phyloP scores from a whole-genome alignment of 192 early-diverging fungal species.

The Martensiomyces pterosporus region DNA sequence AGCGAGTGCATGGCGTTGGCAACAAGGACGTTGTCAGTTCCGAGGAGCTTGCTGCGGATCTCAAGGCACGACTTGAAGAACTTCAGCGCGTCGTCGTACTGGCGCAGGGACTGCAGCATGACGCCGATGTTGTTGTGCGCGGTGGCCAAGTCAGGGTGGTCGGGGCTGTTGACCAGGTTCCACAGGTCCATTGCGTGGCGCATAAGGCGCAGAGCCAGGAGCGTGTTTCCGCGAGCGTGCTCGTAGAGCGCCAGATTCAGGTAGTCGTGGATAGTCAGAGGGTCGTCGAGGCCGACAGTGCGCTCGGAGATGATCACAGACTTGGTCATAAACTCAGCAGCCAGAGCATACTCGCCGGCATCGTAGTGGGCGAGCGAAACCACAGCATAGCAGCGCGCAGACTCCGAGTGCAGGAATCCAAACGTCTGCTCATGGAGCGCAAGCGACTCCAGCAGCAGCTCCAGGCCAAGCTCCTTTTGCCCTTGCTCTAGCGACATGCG shows the following conservation, averaged over 20 bases:
- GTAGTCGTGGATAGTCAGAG: slow-evolving; percentile 86
- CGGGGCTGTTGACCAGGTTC: slow-evolving; percentile 69
- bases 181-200: slow-evolving; percentile 78
- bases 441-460: slow-evolving; percentile 78
- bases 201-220: slow-evolving; percentile 68
- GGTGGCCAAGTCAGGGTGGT: slow-evolving; percentile 84
- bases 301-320: slow-evolving; percentile 84
- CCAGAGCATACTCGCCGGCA: slow-evolving; percentile 62
- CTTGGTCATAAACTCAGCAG: slow-evolving; percentile 59
- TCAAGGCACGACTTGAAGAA: slow-evolving; percentile 72
- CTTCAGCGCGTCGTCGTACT: slow-evolving; percentile 54
- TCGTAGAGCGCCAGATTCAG: slow-evolving; percentile 89
- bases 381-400: slow-evolving; percentile 76
- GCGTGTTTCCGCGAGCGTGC: slow-evolving; percentile 67
- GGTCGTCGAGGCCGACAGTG: slow-evolving; percentile 78
- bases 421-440: slow-evolving; percentile 90
- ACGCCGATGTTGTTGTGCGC: slow-evolving; percentile 63
- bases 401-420: slow-evolving; percentile 87
- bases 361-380: slow-evolving; percentile 84
- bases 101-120: slow-evolving; percentile 68
- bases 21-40: slow-evolving; percentile 65
- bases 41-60: slow-evolving; percentile 63
- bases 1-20: slow-evolving; percentile 68
- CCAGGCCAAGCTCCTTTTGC: slow-evolving; percentile 72
- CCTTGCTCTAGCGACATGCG: slow-evolving; percentile 72